These are phyloP conservation scores for Sporobolomyces roseus DNA, from an alignment of 768 basidiomycete genomes.

Conservation along the genomic window DNA sequence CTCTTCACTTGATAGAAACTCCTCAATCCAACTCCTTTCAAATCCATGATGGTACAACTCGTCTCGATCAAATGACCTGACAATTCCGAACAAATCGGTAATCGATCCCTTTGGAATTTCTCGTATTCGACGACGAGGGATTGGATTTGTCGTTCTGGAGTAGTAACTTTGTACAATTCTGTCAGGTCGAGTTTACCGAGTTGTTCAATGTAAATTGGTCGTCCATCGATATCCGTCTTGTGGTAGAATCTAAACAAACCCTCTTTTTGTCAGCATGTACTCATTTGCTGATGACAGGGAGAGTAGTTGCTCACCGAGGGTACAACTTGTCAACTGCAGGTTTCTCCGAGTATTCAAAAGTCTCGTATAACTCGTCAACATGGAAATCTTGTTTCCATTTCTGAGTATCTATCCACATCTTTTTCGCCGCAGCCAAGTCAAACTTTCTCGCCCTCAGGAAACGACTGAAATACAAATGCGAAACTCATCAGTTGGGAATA, in stretches of 20 bases:
- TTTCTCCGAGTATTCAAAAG: conserved; percentile 82
- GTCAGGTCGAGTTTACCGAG: conserved; percentile 84
- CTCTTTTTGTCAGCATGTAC: too few species aligned
- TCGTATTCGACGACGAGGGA: conserved; percentile 93
- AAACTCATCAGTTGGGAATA: too few species aligned
- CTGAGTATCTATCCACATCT: conserved; percentile 76
- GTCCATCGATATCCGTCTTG: conserved; percentile 93
- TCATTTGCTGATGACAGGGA: too few species aligned
- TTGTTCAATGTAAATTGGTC: conserved; percentile 90
- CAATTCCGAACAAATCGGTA: conserved; percentile 60
- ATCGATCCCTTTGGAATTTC: conserved; percentile 73
- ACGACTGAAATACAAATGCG: too few species aligned
- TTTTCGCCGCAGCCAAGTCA: conserved; percentile 72
- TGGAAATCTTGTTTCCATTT: conserved; percentile 80
- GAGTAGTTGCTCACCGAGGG: too few species aligned
- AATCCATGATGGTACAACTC: conserved; percentile 93
- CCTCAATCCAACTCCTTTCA: conserved; percentile 60
- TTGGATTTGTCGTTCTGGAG: conserved; percentile 78
- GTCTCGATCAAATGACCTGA: conserved; percentile 89
- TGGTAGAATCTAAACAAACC: conserved; percentile 76
- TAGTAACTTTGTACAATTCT: conserved; percentile 74
- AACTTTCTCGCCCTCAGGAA: conserved; percentile 93
- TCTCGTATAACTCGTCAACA: conserved; percentile 70
- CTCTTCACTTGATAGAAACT: conserved; percentile 89
- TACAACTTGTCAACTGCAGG: conserved; percentile 82